These are phyloP conservation scores for Wickerhamiella pararugosa DNA, from an alignment of 1,139 yeast species.

Conservation along the genomic window DNA sequence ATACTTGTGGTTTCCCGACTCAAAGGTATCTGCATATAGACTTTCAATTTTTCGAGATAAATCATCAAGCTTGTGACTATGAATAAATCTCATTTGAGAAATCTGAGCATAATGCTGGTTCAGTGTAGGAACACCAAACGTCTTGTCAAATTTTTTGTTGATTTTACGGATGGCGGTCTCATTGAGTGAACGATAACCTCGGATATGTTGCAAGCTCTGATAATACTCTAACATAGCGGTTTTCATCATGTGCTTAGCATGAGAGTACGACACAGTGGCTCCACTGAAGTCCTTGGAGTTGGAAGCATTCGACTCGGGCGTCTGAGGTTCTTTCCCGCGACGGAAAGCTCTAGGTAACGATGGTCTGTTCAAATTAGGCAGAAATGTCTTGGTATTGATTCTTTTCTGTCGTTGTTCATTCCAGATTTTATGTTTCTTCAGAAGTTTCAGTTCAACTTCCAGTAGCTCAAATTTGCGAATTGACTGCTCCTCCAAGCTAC, in stretches of 20 bases:
- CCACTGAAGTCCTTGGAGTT: neutral
- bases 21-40: slow-evolving; percentile 50
- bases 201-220: slow-evolving; percentile 60
- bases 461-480: slow-evolving; percentile 44
- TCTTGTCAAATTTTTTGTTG: slow-evolving; percentile 78
- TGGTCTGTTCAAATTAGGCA: slow-evolving; percentile 22
- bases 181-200: slow-evolving; percentile 62
- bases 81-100: slow-evolving; percentile 39
- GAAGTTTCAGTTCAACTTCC: slow-evolving; percentile 52
- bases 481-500: slow-evolving; percentile 44
- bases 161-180: slow-evolving; percentile 81
- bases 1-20: slow-evolving; percentile 54
- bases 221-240: slow-evolving; percentile 69
- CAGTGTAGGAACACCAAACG: slow-evolving; percentile 34
- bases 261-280: slow-evolving; percentile 32
- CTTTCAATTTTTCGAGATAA: slow-evolving; percentile 51
- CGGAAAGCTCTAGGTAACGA: slow-evolving; percentile 18
- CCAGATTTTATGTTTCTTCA: slow-evolving; percentile 37
- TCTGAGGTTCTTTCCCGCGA: neutral
- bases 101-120: slow-evolving; percentile 45
- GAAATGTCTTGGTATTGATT: slow-evolving; percentile 14
- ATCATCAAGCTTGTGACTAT: slow-evolving; percentile 53
- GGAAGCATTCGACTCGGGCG: neutral
- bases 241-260: slow-evolving; percentile 62
- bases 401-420: slow-evolving; percentile 9